Base-by-base conservation (phyloP, 495 filamentous ascomycete genomes). In the Aspergillus hancockii region DNA sequence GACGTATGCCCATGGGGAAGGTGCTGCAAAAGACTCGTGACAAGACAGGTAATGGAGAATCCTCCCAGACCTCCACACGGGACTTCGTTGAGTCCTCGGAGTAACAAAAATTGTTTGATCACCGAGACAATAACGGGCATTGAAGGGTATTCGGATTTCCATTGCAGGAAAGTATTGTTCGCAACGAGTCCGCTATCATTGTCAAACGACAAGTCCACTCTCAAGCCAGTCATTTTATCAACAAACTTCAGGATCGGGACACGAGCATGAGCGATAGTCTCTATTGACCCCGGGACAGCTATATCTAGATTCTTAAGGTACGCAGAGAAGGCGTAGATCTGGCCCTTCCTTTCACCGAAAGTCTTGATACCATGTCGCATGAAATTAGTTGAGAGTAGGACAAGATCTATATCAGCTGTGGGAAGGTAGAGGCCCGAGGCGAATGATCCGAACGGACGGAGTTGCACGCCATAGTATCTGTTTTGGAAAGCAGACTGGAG, bases 201-300 rank as follows among this genome's bases (percentile, higher is more conserved):
- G 73, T 98, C 95, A 67, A 98, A 97, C 0, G 93, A 97, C 41
- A 98, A 74, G 67, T 98, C 94, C 21, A 98, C 85, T 41, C 85
- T 87, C 45, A 98, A 76, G 8, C 83, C 82, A 3, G 92, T 96
- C 47, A 77, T 52, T 46, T 69, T 75, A 59, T 98, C 93, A 32
- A 90, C 74, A 63, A 87, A 98, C 66, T 98, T 98, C 68, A 97
- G 77, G n/a, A 98, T 84, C 0, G 94, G 94, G 4, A 98, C 94
- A 67, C 88, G 91, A 12, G 95, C 94, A 55, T 79, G 75, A 0
- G 79, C 50, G 49, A 98, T 90, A 21, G 87, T 74, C 60, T 89
- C 81, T 14, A 90, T 72, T 1, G 83, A 77, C 21, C 79, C 71
- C 4, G 71, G 63, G 3, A 78, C 70, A 4, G 85, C 77, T 19